Evolutionary conservation across 352 stramenopile species (phyloP), one percentile per base, ranked within the genome.

Genomic region (Phytophthora melonis): DNA sequence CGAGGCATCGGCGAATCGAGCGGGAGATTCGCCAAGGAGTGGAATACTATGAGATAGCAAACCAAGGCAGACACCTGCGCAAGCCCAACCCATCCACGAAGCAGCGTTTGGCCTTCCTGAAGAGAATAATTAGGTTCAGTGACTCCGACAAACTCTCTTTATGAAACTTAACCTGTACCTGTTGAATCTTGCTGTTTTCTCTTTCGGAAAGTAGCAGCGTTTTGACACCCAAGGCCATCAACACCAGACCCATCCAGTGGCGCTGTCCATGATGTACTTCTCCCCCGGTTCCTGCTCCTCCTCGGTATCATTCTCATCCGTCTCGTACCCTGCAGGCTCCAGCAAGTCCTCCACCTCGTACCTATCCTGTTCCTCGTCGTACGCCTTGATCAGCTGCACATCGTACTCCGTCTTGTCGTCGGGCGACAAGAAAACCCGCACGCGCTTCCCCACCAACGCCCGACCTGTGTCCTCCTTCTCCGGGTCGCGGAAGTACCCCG

Each of bases 21-120:
- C 6, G 95, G 95, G 27, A 99, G 76, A 69, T 99, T 99, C 8
- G 92, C 87, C 8, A 99, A 81, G 3, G 82, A 83, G 74, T 98
- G 93, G 74, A 99, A 99, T 0, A 98, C 80, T 3, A 90, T 11
- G n/a, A 98, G 50, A 70, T 99, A 98, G 47, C 94, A 87, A 2
- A 77, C 16, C 3, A 97, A 75, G 0, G 80, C 72, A 32, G 79
- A 76, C 7, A 93, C 3, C 2, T 98, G 80, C 1, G 83, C 59
- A 45, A 43, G 58, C 16, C 63, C 72, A 18, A 52, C 71, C 2
- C 3, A 47, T 8, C 34, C 66, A 65, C 50, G 18, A 43, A 32
- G 77, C 3, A 52, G n/a, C 5, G 50, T 36, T 58, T 34, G n/a
- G 10, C 19, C 5, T 55, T 59, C 63, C 56, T 71, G 50, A 23